These are phyloP conservation scores for Narthecium ossifragum DNA, from an alignment of 106 monocot species.

Conservation along the genomic window DNA sequence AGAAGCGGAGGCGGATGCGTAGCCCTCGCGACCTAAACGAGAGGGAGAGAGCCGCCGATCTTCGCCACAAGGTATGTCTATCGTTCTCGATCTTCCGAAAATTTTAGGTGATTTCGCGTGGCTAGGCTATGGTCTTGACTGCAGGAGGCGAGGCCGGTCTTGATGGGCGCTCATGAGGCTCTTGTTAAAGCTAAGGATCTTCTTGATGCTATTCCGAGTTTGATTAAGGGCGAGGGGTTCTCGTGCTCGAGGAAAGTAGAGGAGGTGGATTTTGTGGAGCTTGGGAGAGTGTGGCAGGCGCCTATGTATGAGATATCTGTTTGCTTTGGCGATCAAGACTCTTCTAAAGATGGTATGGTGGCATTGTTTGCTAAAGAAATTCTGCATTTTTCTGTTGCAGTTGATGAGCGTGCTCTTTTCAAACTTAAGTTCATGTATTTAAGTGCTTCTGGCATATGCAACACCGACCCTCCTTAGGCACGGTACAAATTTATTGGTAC, in stretches of 20 bases:
- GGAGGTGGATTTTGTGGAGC: constrained; percentile 47
- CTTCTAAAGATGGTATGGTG: not conserved
- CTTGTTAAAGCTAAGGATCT: constrained; percentile 36
- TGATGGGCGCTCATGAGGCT: constrained; percentile 57
- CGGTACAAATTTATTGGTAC: too few species aligned
- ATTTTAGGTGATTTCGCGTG: not conserved
- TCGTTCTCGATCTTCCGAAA: not conserved
- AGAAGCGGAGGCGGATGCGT: constrained; percentile 23
- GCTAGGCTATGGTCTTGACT: not conserved
- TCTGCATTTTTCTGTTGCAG: not conserved
- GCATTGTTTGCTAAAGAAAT: not conserved
- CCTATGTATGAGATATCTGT: constrained; percentile 71
- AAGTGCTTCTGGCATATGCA: not conserved
- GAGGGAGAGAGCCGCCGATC: constrained; percentile 56
- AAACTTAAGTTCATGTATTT: not conserved
- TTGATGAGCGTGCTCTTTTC: not conserved
- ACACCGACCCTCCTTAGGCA: too few species aligned
- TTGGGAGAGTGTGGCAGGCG: constrained; percentile 61
- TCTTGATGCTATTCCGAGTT: constrained; percentile 31
- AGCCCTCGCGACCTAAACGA: constrained; percentile 34
- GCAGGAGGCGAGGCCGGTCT: constrained; percentile 64
- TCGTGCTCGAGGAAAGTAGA: not conserved
- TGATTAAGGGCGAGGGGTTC: constrained; percentile 21
- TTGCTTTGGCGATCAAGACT: not conserved
- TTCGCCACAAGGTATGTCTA: constrained; percentile 50